These are phyloP conservation scores for Backusella liffmaniae DNA, from an alignment of 192 early-diverging fungal species.

Conservation along the genomic window DNA sequence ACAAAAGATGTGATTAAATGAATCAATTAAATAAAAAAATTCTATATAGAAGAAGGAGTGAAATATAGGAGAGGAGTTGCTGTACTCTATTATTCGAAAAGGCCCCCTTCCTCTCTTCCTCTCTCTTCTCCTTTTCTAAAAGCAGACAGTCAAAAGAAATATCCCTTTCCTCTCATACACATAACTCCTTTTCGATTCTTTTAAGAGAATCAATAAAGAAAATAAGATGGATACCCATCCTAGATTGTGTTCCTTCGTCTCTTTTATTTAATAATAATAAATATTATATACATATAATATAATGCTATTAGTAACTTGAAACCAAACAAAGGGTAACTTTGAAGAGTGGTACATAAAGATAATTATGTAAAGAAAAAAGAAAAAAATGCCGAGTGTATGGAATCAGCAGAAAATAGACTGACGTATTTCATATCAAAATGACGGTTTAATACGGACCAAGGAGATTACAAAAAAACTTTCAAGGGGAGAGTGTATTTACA, in stretches of 20 bases:
- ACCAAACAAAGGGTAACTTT: background rate
- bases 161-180: too few species aligned
- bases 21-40: too few species aligned
- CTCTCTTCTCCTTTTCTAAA: too few species aligned
- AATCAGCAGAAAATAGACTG: constrained; percentile 5
- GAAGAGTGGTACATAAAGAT: background rate
- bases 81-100: too few species aligned
- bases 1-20: too few species aligned
- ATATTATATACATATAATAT: too few species aligned
- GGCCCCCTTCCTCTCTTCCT: too few species aligned
- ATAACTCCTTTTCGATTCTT: background rate
- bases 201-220: background rate
- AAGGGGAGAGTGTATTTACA: background rate
- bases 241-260: background rate
- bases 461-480: background rate
- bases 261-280: background rate
- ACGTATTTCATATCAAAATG: constrained; percentile 3
- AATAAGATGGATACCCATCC: background rate
- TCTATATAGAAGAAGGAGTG: too few species aligned
- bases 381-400: background rate
- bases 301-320: background rate
- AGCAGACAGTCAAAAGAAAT: too few species aligned
- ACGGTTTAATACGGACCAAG: constrained; percentile 1
- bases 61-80: too few species aligned
- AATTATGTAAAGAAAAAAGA: background rate